Evolutionary conservation across 176 grass and related monocot genomes (phyloP).

Genomic region (Musa beccarii): DNA sequence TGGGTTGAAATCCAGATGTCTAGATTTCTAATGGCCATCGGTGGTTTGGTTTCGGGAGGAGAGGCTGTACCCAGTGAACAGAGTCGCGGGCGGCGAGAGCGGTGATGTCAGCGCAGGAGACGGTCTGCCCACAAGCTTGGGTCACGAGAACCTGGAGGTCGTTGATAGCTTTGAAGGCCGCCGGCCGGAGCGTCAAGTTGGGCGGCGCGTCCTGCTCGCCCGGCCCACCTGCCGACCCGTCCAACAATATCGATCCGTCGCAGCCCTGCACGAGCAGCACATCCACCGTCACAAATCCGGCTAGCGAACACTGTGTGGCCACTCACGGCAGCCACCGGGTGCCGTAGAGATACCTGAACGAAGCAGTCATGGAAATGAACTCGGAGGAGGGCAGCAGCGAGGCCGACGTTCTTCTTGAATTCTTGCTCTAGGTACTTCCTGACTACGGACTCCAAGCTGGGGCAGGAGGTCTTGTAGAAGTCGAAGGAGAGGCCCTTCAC

Average conservation of each 20-base stretch:
- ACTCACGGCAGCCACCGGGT: neutral
- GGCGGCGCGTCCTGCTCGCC: slow-evolving; percentile 31
- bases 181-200: slow-evolving; percentile 42
- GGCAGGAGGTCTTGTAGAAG: slow-evolving; percentile 49
- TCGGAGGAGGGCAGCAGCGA: slow-evolving; percentile 52
- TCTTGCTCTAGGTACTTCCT: slow-evolving; percentile 9
- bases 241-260: slow-evolving; percentile 52
- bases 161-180: slow-evolving; percentile 63
- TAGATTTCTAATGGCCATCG: too few relatives aligned
- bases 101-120: slow-evolving; percentile 74
- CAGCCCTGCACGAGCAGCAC: slow-evolving; percentile 37
- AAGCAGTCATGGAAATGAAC: slow-evolving; percentile 86
- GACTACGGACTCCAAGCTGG: slow-evolving; percentile 32
- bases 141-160: slow-evolving; percentile 36
- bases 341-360: slow-evolving; percentile 28
- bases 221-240: neutral
- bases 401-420: slow-evolving; percentile 31
- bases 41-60: neutral
- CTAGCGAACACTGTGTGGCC: neutral
- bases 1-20: too few relatives aligned
- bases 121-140: slow-evolving; percentile 34
- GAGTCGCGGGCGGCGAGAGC: slow-evolving; percentile 51
- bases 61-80: slow-evolving; percentile 24
- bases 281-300: neutral
- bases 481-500: slow-evolving; percentile 37